These are phyloP conservation scores for Huiozyma sinensis DNA, from an alignment of 805 yeast genomes.

Conservation along the genomic window DNA sequence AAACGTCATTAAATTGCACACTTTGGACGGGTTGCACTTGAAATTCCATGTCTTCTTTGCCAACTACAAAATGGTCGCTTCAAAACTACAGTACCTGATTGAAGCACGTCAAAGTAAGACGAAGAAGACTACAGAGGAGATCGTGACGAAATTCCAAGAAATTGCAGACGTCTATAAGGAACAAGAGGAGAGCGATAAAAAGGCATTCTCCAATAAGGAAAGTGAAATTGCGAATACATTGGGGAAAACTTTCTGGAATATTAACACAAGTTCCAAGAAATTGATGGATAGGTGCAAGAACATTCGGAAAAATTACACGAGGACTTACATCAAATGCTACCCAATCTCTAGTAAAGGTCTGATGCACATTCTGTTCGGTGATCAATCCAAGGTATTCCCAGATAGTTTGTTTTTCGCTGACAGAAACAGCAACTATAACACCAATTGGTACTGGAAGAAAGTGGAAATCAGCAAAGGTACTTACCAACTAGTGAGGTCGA, in stretches of 20 bases:
- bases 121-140: constrained; percentile 20
- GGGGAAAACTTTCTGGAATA: constrained; percentile 8
- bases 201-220: constrained; percentile 2
- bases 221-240: constrained; percentile 5
- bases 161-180: constrained; percentile 15
- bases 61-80: constrained; percentile 43
- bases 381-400: constrained; percentile 44
- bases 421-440: constrained; percentile 29
- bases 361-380: constrained; percentile 73
- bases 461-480: constrained; percentile 4
- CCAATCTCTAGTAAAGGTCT: constrained; percentile 67
- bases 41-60: constrained; percentile 43
- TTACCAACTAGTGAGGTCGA: constrained; percentile 14
- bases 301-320: constrained; percentile 29
- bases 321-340: constrained; percentile 30
- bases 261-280: constrained; percentile 3
- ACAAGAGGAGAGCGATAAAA: constrained; percentile 4
- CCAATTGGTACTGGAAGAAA: constrained; percentile 13
- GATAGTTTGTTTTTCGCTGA: constrained; percentile 10
- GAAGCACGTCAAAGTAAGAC: constrained; percentile 33
- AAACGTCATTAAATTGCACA: constrained; percentile 6
- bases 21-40: constrained; percentile 26
- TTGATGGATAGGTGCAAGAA: constrained; percentile 6
- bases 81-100: constrained; percentile 48
- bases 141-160: constrained; percentile 19